Base-by-base conservation (phyloP, 2,329 filamentous ascomycete genomes). In the Sclerotinia trifoliorum region DNA sequence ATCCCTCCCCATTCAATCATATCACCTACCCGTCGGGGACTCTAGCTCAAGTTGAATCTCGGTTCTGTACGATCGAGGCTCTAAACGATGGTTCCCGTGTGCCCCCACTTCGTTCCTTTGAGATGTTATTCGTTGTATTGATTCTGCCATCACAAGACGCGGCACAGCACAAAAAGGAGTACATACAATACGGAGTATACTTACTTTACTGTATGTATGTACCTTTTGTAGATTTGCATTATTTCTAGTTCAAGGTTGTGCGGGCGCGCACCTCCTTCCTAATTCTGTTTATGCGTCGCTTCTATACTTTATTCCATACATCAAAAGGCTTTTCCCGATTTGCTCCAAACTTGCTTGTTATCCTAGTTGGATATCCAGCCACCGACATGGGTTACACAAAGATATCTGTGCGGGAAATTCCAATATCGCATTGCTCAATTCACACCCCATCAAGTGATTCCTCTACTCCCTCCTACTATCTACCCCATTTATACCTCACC, bases 311-410 rank as follows among this genome's bases (percentile, higher is more conserved):
- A 44, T 35, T 13, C 51, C n/a, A 51, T 29, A 58, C 57, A 46
- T 15, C 13, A 32, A 61, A 61, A 61, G 42, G 26, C 21, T 32
- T 57, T 3, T 39, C 10, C 39, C 49, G n/a, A 32, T n/a, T 42
- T 56, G 44, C 54, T 19, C n/a, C 54, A 61, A 61, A 32, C 39
- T 60, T 46, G n/a, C 1, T 58, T 42, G 3, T 58, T 29, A 60
- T 32, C 57, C 57, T n/a, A 46, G 42, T 46, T 29, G 57, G 57
- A 60, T 60, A 46, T 39, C 21, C 65, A 61, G 65, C 65, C 65
- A 66, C 65, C 65, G 21, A 29, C 65, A 61, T 66, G 55, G 32
- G 65, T 66, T 32, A 66, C 65, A 66, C 65, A 61, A 60, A 60
- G 55, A 66, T 29, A 48, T 26, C 39, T 39, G 29, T 48, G 54